phyloP scores from a whole-genome alignment of 1,139 yeast species.

The Hemisphaericaspora lyxosophila region DNA sequence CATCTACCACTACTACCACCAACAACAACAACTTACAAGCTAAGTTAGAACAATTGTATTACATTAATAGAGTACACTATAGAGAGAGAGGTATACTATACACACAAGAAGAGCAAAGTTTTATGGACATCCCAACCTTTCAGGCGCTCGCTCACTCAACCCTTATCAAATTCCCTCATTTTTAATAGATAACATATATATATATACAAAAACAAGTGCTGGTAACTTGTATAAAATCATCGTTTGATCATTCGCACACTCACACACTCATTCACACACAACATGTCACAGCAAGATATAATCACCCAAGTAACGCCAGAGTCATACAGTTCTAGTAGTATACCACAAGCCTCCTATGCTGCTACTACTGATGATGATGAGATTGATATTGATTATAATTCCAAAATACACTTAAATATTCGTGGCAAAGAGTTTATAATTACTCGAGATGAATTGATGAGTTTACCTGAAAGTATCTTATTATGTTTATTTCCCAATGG shows the following conservation, averaged over 20 bases:
- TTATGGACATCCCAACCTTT: too few species aligned
- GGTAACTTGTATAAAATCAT: not conserved
- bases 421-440: conserved; percentile 67
- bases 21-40: too few species aligned
- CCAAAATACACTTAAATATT: conserved; percentile 64
- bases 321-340: conserved; percentile 14
- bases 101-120: too few species aligned
- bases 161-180: too few species aligned
- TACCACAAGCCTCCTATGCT: conserved; percentile 12
- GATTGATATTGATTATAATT: conserved; percentile 53
- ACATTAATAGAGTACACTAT: too few species aligned
- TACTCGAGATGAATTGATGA: conserved; percentile 84
- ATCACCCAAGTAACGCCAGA: conserved; percentile 67
- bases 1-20: too few species aligned
- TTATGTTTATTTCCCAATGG: conserved; percentile 90
- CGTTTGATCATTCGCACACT: not conserved
- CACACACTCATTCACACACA: conserved; percentile 8
- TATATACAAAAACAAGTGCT: conserved; percentile 1
- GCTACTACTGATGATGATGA: conserved; percentile 26
- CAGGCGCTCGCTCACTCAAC: too few species aligned
- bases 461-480: conserved; percentile 85
- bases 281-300: conserved; percentile 33
- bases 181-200: too few species aligned
- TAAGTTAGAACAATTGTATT: too few species aligned
- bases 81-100: too few species aligned